Base-by-base conservation (phyloP, 2,329 filamentous ascomycete species). In the Alternaria sp. region DNA sequence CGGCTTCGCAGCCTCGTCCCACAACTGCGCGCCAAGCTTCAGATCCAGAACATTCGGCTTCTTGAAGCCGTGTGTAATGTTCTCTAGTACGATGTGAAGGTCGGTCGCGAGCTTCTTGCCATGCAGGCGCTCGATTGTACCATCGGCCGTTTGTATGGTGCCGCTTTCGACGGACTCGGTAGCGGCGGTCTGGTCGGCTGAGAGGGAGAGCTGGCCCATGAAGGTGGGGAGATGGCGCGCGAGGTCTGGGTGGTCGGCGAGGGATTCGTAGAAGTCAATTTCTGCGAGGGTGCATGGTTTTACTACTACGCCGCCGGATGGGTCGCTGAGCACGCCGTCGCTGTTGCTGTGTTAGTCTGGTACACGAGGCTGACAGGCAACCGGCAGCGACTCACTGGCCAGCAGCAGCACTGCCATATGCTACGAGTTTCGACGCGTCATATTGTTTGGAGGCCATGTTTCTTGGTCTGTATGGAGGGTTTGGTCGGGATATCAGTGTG, bases 241-340 rank as follows among this genome's bases (percentile, higher is more conserved):
- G 73, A 98, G 93, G 2, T 90, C 88, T 28, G 89, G 88, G 76
- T 97, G 91, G 21, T 85, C 81, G 26, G 89, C 76, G 25, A 83
- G 90, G 43, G 89, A 88, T 78, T 97, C 88, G 84, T 99, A 99
- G 80, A 99, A 99, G 47, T 89, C 86, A 72, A 98, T 89, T 82
- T 99, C 96, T 67, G 89, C 86, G 66, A 89, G 83, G 0, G 92
- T 97, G 80, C 95, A 98, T 17, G 96, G 96, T 81, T 99, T 99
- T 77, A 97, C 93, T 78, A 99, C 92, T 32, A 98, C 85, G 67
- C 91, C 88, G 77, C 96, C 96, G 57, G 92, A 89, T 59, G 87
- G 85, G 75, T 97, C 93, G 77, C 91, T 93, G 73, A 97, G 88
- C 50, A 97, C 95, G 68, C 96, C 96, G 70, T 96, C 94, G 82